Conservation (phyloP, 108 stramenopile species). For the Poteriospumella lacustris region DNA sequence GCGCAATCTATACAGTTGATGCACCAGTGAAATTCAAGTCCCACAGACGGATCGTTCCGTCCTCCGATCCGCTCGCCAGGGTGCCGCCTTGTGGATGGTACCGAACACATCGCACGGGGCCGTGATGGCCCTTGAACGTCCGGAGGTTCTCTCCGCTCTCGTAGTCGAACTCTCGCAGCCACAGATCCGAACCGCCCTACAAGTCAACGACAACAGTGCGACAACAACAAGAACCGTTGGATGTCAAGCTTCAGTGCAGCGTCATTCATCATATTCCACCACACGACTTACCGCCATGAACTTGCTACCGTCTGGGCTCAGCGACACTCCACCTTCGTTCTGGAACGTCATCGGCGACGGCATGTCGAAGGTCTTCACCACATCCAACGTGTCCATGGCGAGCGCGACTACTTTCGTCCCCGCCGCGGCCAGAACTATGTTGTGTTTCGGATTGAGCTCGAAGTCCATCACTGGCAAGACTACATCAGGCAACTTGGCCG, state of each 20-base stretch:
- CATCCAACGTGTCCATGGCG: background rate
- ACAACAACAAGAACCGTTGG: too few relatives aligned
- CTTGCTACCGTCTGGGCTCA: conserved; percentile 73
- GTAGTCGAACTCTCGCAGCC: conserved; percentile 87
- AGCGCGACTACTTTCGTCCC: background rate
- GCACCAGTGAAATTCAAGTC: conserved; percentile 28
- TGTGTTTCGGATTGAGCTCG: background rate
- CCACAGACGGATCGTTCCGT: conserved; percentile 98
- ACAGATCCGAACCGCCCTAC: conserved; percentile 66
- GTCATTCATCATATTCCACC: too few relatives aligned
- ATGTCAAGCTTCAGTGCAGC: too few relatives aligned
- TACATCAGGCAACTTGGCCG: background rate
- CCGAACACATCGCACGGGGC: conserved; percentile 88
- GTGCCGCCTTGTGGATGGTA: conserved; percentile 78
- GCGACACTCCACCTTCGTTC: conserved; percentile 85
- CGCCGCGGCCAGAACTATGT: background rate
- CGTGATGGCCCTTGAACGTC: conserved; percentile 95
- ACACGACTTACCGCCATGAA: conserved; percentile 69
- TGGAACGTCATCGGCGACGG: conserved; percentile 76
- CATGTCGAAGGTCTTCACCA: conserved; percentile 54
- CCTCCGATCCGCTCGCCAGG: conserved; percentile 82
- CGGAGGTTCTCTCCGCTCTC: conserved; percentile 77
- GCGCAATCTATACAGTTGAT: too few relatives aligned
- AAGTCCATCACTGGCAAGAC: background rate
- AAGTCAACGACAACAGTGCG: too few relatives aligned